These are phyloP conservation scores for Penicillium brevicompactum DNA, from an alignment of 2,329 filamentous ascomycete genomes.

Conservation along the genomic window DNA sequence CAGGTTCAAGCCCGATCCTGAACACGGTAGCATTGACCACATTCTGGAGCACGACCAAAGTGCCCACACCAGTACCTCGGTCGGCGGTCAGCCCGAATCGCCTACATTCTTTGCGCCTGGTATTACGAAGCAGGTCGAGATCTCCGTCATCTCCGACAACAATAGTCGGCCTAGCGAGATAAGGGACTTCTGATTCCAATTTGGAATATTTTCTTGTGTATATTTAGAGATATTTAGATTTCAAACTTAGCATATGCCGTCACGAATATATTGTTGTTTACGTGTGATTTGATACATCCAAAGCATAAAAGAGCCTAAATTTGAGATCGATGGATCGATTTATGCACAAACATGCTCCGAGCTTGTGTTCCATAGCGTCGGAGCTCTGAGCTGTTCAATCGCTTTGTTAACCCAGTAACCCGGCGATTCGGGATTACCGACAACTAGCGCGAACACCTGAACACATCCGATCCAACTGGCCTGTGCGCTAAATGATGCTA, in stretches of 20 bases:
- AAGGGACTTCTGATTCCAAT: neutral
- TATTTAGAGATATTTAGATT: neutral
- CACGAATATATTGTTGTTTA: neutral
- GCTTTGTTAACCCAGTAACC: neutral
- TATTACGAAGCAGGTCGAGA: constrained; percentile 34
- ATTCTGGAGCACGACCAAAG: constrained; percentile 23
- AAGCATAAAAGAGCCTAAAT: no score
- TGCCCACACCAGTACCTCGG: constrained; percentile 11
- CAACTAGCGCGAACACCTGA: neutral
- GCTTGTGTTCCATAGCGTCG: no score
- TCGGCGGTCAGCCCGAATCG: constrained; percentile 10
- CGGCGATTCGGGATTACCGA: neutral
- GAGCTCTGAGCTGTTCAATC: neutral
- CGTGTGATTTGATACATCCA: neutral
- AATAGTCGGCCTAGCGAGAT: neutral
- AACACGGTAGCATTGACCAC: constrained; percentile 28
- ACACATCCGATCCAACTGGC: neutral
- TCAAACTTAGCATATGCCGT: neutral
- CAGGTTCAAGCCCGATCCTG: constrained; percentile 15
- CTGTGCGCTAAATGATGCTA: neutral
- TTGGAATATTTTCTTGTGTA: neutral
- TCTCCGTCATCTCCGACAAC: constrained; percentile 20
- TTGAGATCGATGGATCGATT: no score
- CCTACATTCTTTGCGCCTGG: constrained; percentile 14
- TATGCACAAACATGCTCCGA: no score